Base-by-base conservation (phyloP, 345 rosid genomes). In the Carallia brachiata region DNA sequence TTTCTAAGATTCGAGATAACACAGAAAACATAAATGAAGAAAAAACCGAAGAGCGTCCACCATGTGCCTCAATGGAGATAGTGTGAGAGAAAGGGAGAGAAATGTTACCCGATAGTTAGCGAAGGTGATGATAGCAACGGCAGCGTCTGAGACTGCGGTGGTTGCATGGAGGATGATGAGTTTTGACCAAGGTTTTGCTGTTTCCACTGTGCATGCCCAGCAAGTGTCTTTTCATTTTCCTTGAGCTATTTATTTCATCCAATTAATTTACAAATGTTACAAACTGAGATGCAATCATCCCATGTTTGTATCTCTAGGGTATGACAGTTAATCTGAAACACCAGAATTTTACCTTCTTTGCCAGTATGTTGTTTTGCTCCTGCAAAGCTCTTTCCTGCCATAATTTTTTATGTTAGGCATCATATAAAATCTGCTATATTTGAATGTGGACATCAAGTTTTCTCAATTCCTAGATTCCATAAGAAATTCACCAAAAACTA, bases 371-470 rank as follows among this genome's bases (percentile, higher is more conserved):
- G 75, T 86, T 88, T 17, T 88, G 85, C 62, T 86, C 87, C 70
- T 65, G 83, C 53, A 93, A 61, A 10, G 75, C 66, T 73, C 73
- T 91, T 37, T 86, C 92, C 97, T 90, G 86, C 54, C 47, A 71
- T 18, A 50, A 73, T 12, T 36, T 8, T 52, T 36, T 54, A 2
- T 6, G 66, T 82, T 67, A 77, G 70, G 13, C 47, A 44, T 39
- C 66, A 28, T n/a, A 7, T 34, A 10, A 47, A 44, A 44, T 44
- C 16, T 10, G 50, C 15, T 10, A 44, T 44, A 44, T 12, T 44
- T 44, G 17, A 44, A 10, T 10, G 5, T 44, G 5, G 50, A 44
- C 17, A 44, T 44, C 0, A 3, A 23, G 17, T 44, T 44, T 44
- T 16, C 12, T 15, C 10, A 12, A 44, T 44, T 12, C 13, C 12